Evolutionary conservation across 2,329 filamentous ascomycete genomes (phyloP), one percentile per base, ranked within the genome.

Genomic region (Coleophoma crateriformis): DNA sequence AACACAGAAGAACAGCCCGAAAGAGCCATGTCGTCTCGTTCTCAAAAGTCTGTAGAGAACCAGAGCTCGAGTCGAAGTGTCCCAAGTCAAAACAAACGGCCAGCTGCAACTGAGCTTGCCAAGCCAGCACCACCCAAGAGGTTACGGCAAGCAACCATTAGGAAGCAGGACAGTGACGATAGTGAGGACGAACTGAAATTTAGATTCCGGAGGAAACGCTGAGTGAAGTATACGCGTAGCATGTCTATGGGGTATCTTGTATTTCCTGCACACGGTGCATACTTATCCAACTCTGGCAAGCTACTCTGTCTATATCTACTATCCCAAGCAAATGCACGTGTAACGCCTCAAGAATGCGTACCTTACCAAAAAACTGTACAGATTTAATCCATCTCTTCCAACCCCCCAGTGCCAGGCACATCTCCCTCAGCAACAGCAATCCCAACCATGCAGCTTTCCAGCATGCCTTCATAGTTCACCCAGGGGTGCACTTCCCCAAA

Each of bases 401-500:
- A 79, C 22, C 67, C 65, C 15, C 65, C 71, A 41, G 63, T 61
- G 4, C 58, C 57, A 2, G 54, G 56, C 7, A 61, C 67, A 46
- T 69, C 63, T 35, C 59, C 67, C 63, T 87, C 84, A 0, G 78
- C 76, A 6, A 87, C 82, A 48, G 82, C 67, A 46, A 87, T 69
- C 1, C 84, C 84, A 14, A 87, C 69, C 52, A 87, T 65, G 61
- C 82, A 87, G 5, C 75, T 75, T 27, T 75, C 69, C 51, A 87
- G 64, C 84, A 87, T 87, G 3, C 79, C 80, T 68, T 87, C 83
- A 61, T 82, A 85, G 65, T 87, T 87, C 22, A 87, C 84, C 84
- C 84, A 87, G 2, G 82, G 79, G 62, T 87, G 84, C 8, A 85
- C 73, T 68, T 86, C 80, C 8, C 76, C 79, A 66, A 87, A 87